phyloP scores from a whole-genome alignment of 768 basidiomycete species.

The Leccinum imitatum region DNA sequence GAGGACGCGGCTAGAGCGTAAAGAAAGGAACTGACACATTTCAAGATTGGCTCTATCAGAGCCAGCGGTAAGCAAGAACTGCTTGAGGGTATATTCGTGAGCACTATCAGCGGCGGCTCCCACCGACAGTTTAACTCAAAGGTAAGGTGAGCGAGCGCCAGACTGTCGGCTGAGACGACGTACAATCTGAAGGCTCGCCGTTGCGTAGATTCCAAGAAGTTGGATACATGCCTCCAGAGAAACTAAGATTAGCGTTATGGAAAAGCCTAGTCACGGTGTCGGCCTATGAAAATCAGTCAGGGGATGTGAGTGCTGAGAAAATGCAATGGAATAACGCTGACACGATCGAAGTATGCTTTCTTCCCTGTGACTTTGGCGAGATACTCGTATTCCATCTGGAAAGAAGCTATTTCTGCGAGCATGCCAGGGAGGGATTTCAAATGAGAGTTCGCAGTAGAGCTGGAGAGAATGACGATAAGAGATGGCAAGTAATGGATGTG shows the following conservation, averaged over 20 bases:
- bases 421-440: constrained; percentile 30
- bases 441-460: neutral
- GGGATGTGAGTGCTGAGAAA: neutral
- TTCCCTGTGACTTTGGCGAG: constrained; percentile 78
- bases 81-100: constrained; percentile 77
- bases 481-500: neutral
- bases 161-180: constrained; percentile 18
- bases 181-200: constrained; percentile 49
- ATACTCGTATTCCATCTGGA: constrained; percentile 85
- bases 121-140: constrained; percentile 48
- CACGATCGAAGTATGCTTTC: constrained; percentile 56
- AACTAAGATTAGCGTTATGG: constrained; percentile 42
- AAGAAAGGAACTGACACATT: constrained; percentile 52
- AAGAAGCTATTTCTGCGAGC: constrained; percentile 79
- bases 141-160: neutral
- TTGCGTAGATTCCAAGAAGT: constrained; percentile 51
- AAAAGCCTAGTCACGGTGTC: constrained; percentile 49
- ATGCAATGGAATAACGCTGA: constrained; percentile 27
- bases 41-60: constrained; percentile 59
- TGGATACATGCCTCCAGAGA: constrained; percentile 64
- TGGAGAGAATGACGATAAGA: constrained; percentile 3
- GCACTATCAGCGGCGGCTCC: constrained; percentile 71
- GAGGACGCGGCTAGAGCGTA: constrained; percentile 1
- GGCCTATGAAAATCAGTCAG: constrained; percentile 35
- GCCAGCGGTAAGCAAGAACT: constrained; percentile 64